phyloP scores from a whole-genome alignment of 2,329 filamentous ascomycete genomes.

The Xylaria sp. region DNA sequence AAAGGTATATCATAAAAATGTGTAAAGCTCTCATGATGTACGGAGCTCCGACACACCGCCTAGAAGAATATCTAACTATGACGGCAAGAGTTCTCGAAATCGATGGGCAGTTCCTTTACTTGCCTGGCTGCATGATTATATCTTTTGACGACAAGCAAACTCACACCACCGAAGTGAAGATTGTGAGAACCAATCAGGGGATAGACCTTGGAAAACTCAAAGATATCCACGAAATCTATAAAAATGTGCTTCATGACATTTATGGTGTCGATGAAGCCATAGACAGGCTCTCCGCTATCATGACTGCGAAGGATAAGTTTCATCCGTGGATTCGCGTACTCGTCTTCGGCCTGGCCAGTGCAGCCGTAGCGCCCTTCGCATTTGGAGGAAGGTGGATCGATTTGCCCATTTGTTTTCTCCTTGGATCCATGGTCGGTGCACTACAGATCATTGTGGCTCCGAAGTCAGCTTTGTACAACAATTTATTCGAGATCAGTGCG shows the following conservation, averaged over 20 bases:
- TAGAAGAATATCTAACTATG: constrained; percentile 94
- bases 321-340: constrained; percentile 46
- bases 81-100: constrained; percentile 89
- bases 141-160: constrained; percentile 80
- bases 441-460: constrained; percentile 80
- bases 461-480: constrained; percentile 74
- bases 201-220: constrained; percentile 78
- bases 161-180: constrained; percentile 73
- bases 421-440: constrained; percentile 47
- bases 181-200: constrained; percentile 72
- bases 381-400: constrained; percentile 47
- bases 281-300: constrained; percentile 41
- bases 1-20: constrained; percentile 84
- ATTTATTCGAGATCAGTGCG: constrained; percentile 64
- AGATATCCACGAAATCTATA: constrained; percentile 81
- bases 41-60: constrained; percentile 87
- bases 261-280: constrained; percentile 49
- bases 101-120: constrained; percentile 87
- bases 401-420: constrained; percentile 46
- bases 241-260: constrained; percentile 80
- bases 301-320: constrained; percentile 46
- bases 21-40: constrained; percentile 90
- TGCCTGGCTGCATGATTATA: constrained; percentile 93
- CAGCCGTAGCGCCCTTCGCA: constrained; percentile 46
- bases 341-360: constrained; percentile 47